Evolutionary conservation across 306 rosid species (phyloP), one percentile per base, ranked within the genome.

Genomic region (Prunus salicina): DNA sequence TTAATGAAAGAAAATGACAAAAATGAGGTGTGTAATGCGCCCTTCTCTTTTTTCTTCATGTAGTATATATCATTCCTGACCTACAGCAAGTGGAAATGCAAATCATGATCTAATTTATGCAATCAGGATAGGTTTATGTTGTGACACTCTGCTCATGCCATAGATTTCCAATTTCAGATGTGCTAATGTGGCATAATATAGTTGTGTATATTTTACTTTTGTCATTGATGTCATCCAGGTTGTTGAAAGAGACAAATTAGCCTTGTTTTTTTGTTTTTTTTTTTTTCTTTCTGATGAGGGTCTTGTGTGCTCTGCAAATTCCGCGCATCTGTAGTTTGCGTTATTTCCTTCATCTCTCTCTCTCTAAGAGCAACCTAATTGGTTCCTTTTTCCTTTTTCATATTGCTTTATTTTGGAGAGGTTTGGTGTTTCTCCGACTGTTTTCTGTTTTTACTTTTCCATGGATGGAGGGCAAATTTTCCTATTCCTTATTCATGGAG

Each of bases 11-110:
- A 38, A 76, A 85, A 56, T 64, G 24, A 69, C 50, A 47, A 19
- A 61, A 55, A 5, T 75, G 78, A 89, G 96, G 96, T 88, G 58
- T 27, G 72, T 50, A 72, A 6, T 45, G n/a, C 20, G 27, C 58
- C 64, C 15, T 49, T 73, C n/a, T 20, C 64, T 12, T 24, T 52
- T 77, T 2, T 12, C 56, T 38, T 24, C 16, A 32, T 51, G 18
- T 22, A 12, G 66, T 56, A 2, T 34, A 55, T 32, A 6, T 9
- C 38, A 32, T 34, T 20, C 15, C 10, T 56, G 32, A 20, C 34
- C 56, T 20, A 38, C 14, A 16, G 22, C 14, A 55, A 56, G 11
- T 20, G 47, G 62, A 15, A 43, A 24, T n/a, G 20, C 38, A 41
- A 34, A 22, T 32, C 34, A 30, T 28, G 43, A 28, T 14, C 5